Conservation (phyloP, 169 alveolate species). For the Eimeria necatrix region DNA sequence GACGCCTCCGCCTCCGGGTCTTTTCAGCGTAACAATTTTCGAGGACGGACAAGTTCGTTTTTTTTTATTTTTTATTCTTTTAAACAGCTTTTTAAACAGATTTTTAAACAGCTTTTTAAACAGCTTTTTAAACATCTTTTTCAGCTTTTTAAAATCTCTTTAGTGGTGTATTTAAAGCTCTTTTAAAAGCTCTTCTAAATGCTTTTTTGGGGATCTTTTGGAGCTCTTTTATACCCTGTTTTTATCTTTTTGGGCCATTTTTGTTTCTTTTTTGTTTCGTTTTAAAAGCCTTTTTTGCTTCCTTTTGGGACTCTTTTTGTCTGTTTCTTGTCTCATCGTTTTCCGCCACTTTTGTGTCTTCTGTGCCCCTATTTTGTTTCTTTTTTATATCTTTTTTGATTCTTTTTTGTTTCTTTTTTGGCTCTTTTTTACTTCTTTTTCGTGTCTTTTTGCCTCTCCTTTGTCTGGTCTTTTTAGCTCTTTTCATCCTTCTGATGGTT, state of each 20-base stretch:
- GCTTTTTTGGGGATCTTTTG: too few species aligned
- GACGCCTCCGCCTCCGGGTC: conserved; percentile 66
- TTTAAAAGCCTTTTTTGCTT: too few species aligned
- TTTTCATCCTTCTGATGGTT: neutral
- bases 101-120: too few species aligned
- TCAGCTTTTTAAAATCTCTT: too few species aligned
- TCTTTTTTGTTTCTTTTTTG: neutral
- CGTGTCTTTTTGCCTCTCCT: neutral
- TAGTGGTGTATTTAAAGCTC: too few species aligned
- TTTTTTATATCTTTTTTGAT: neutral
- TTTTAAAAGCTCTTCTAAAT: too few species aligned
- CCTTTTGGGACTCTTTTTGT: neutral
- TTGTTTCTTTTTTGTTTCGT: too few species aligned
- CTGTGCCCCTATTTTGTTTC: neutral
- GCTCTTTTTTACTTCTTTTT: neutral
- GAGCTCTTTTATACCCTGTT: too few species aligned
- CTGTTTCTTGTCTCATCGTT: neutral
- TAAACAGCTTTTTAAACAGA: too few species aligned
- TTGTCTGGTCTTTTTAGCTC: neutral
- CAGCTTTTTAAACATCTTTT: too few species aligned
- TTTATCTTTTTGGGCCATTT: too few species aligned
- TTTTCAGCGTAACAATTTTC: conserved; percentile 36
- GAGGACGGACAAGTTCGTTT: conserved; percentile 46
- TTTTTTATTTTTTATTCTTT: too few species aligned
- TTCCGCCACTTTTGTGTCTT: neutral